Conservation (phyloP, 2,329 filamentous ascomycete species). For the Ceratocystis colombiana region DNA sequence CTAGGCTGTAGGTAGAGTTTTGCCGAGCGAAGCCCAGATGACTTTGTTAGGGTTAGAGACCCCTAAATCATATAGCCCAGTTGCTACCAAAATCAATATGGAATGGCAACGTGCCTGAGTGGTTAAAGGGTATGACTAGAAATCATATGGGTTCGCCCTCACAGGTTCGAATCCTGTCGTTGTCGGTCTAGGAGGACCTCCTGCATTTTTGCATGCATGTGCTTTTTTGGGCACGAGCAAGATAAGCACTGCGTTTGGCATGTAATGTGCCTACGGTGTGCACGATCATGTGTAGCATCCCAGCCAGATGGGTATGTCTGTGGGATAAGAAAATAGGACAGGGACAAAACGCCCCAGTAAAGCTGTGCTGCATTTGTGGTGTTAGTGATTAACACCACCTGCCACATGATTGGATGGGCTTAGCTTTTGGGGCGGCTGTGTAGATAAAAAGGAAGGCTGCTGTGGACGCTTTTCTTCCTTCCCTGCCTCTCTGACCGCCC, state of each 20-base stretch:
- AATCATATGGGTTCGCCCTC: constrained; percentile 25
- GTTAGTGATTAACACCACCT: no score
- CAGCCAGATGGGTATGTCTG: no score
- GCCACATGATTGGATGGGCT: no score
- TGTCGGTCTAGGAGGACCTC: not conserved
- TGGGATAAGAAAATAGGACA: no score
- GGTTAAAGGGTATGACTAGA: constrained; percentile 26
- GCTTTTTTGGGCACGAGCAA: not conserved
- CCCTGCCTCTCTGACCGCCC: not conserved
- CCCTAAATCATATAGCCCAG: not conserved
- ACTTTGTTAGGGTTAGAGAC: not conserved
- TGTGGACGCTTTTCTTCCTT: not conserved
- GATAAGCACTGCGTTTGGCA: not conserved
- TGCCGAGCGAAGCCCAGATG: no score
- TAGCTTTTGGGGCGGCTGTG: not conserved
- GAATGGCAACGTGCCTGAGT: constrained; percentile 24
- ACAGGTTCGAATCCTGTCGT: constrained; percentile 25
- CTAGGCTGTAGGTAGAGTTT: no score
- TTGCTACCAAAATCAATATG: not conserved
- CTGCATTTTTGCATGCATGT: not conserved
- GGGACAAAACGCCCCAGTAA: no score
- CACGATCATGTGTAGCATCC: no score
- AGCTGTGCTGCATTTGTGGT: no score
- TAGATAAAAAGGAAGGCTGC: not conserved
- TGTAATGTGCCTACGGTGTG: no score